Evolutionary conservation across 176 grass and related monocot species (phyloP), one percentile per base, ranked within the genome.

Genomic region (Saccharum officinarum): DNA sequence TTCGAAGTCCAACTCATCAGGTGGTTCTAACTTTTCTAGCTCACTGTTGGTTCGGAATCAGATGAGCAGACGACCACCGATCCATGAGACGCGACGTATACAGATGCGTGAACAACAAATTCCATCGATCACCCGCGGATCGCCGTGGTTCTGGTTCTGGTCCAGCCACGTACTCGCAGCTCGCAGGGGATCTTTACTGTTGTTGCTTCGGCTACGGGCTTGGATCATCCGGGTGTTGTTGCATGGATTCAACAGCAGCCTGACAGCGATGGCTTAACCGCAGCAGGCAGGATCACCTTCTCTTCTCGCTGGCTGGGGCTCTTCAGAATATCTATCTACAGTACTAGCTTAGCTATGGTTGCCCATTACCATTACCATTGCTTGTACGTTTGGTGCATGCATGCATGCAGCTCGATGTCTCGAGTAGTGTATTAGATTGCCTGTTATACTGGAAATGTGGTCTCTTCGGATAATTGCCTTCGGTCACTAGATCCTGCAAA

Each of bases 151-250:
- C 4, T 46, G 44, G 46, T 15, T 15, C 6, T 57, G 52, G 52
- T 57, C 52, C 50, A 20, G 50, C 50, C 50, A 55, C 52, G 20
- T 8, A 54, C 45, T 46, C 12, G 45, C 42, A 34, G 40, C 40
- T 41, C 40, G 5, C 7, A 36, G 40, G 40, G 40, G 40, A 41
- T 41, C 40, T 41, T 41, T 41, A 41, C 40, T 41, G 40, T 41
- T 41, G 40, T 41, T 10, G 41, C 41, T 80, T 86, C 36, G 36
- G 4, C 34, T 34, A 34, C 3, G 33, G 33, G 40, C 40, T 80
- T 86, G 84, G 84, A 80, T 80, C 67, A 41, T 73, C 77, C 77
- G n/a, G 77, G 40, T 86, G 68, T 73, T 73, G 42, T 73, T 50
- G 57, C 77, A 73, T 73, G 77, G 42, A 63, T 73, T 42, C 75